Base-by-base conservation (phyloP, 2,329 filamentous ascomycete genomes). In the Colletotrichum sp. region DNA sequence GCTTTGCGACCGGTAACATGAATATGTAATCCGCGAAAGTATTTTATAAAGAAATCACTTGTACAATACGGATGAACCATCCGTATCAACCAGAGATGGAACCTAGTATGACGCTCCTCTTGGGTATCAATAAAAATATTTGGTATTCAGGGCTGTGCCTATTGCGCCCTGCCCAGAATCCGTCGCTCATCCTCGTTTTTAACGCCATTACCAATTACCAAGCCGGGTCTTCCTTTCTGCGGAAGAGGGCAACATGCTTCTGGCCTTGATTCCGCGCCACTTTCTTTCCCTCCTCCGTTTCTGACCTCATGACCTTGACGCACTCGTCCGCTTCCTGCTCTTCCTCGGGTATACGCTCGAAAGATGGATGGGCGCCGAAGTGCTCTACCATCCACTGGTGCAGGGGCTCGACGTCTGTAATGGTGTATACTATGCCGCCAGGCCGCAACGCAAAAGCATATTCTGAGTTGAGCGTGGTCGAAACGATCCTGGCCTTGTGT, bases 261-360 rank as follows among this genome's bases (percentile, higher is more conserved):
- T 92, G 91, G 0, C 97, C 97, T 57, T 95, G 92, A 86, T 99
- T 98, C 82, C 97, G 92, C 80, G 93, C 92, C 16, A 99, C 97
- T 87, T 99, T 99, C 88, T 98, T 98, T 39, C 96, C 95, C 87
- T 99, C 98, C 85, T 99, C 97, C 5, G 98, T 99, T 86, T 97
- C 96, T 44, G 90, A 90, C 81, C 87, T 90, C 95, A 97, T 98
- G 70, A 94, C 88, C 72, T 86, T 86, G 8, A 96, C 94, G 82
- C 94, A 95, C 78, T 92, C 89, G 83, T 96, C 94, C 34, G 86
- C 88, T 74, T 93, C 92, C 79, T 92, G 89, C 77, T 95, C 94
- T 77, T 92, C 91, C 76, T 93, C 91, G 0, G 89, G 80, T 6
- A 98, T 89, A 77, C 95, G 89, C 86, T 95, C 94, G 85, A 98